Evolutionary conservation across 768 basidiomycete genomes (phyloP).

Genomic region (Rhodotorula toruloides): DNA sequence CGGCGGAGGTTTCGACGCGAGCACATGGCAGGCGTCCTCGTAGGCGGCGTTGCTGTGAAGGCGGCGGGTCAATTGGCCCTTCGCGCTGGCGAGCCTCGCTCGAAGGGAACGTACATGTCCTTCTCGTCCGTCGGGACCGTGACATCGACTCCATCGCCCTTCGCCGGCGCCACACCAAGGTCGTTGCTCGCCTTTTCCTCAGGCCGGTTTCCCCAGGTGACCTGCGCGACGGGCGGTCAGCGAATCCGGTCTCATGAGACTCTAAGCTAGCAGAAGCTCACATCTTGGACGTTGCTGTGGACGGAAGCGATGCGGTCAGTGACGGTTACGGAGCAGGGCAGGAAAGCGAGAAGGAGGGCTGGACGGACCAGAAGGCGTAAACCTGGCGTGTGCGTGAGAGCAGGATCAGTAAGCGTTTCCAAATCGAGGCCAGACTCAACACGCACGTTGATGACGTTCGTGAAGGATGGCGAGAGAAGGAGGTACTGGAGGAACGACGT

Average conservation of each 20-base stretch:
- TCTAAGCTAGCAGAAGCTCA: not conserved
- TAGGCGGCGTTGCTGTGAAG: slow-evolving; percentile 68
- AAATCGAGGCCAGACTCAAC: slow-evolving; percentile 7
- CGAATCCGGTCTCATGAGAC: not conserved
- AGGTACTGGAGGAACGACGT: slow-evolving; percentile 91
- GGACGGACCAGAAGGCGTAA: too few species aligned
- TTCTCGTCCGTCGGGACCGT: slow-evolving; percentile 77
- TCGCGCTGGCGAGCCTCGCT: not conserved
- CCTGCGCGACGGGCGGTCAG: slow-evolving; percentile 1
- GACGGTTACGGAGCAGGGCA: not conserved
- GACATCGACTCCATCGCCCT: slow-evolving; percentile 69
- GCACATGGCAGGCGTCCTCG: slow-evolving; percentile 79
- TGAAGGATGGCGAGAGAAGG: slow-evolving; percentile 88
- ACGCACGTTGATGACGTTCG: slow-evolving; percentile 61
- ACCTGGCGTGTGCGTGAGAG: too few species aligned
- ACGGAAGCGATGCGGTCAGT: not conserved
- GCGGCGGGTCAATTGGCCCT: not conserved
- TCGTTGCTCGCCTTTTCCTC: slow-evolving; percentile 72
- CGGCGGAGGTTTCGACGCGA: slow-evolving; percentile 72
- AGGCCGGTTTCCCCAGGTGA: slow-evolving; percentile 64
- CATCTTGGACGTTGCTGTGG: not conserved
- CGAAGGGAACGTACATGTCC: slow-evolving; percentile 51
- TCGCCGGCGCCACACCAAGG: slow-evolving; percentile 61
- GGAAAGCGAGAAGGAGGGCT: not conserved
- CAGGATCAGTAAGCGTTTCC: not conserved